Conservation (phyloP, 129 eudicot species). For the Heracleum sosnowskyi region DNA sequence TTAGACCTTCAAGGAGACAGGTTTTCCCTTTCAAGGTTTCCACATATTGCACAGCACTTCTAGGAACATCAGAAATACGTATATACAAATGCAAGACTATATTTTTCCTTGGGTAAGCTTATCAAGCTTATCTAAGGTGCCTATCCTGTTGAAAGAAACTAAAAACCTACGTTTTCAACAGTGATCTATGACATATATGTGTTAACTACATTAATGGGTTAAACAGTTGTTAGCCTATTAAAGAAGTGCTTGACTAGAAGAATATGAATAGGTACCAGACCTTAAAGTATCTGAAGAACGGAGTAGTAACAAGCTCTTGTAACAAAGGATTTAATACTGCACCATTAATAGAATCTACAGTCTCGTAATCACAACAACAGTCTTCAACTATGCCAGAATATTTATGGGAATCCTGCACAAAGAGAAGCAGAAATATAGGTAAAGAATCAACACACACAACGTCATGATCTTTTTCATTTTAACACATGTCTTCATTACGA, state of each 20-base stretch:
- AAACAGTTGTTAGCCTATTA: background rate
- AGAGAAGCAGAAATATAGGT: background rate
- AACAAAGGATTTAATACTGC: conserved; percentile 72
- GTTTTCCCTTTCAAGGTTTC: background rate
- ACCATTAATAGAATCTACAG: conserved; percentile 51
- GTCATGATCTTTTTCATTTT: background rate
- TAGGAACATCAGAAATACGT: background rate
- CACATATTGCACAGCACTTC: background rate
- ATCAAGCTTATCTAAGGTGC: background rate
- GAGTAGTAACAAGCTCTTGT: conserved; percentile 77
- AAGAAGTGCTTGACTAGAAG: background rate
- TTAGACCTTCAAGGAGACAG: background rate
- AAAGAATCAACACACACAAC: conserved; percentile 10
- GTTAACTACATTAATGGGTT: background rate
- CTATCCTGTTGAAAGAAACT: background rate
- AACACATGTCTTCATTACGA: background rate
- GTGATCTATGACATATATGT: background rate
- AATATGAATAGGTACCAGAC: conserved; percentile 18
- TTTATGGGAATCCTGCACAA: conserved; percentile 58
- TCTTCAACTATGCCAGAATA: conserved; percentile 64
- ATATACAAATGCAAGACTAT: background rate
- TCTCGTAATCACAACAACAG: conserved; percentile 89
- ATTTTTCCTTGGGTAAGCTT: background rate
- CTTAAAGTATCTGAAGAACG: conserved; percentile 91
- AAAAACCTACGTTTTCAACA: background rate